Evolutionary conservation across 106 monocot genomes (phyloP).

Genomic region (Allium fistulosum): DNA sequence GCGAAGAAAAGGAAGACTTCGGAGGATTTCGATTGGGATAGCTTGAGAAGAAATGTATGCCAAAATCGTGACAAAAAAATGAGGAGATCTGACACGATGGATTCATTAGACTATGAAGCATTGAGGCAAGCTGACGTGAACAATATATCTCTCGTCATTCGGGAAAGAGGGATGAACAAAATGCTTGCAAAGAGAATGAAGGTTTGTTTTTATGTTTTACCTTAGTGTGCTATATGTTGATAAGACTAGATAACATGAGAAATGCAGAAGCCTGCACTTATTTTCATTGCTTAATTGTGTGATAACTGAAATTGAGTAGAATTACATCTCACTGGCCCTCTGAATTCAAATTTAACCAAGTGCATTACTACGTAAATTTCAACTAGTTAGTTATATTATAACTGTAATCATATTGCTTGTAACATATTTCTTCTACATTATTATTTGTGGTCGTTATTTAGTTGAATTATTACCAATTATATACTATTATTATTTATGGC

Average conservation of each 20-base stretch:
- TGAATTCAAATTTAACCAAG: too few species aligned
- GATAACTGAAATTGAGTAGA: not conserved
- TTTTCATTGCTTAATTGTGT: not conserved
- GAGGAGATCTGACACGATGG: slow-evolving; percentile 41
- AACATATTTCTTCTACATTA: too few species aligned
- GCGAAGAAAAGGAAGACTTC: slow-evolving; percentile 23
- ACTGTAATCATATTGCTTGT: too few species aligned
- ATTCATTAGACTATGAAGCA: slow-evolving; percentile 77
- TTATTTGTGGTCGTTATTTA: too few species aligned
- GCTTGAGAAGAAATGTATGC: slow-evolving; percentile 33
- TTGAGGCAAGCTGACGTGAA: slow-evolving; percentile 52
- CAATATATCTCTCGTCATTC: slow-evolving; percentile 56
- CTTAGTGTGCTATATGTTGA: too few species aligned
- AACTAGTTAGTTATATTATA: too few species aligned
- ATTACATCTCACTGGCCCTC: not conserved
- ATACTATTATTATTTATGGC: slow-evolving; percentile 9
- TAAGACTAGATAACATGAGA: not conserved
- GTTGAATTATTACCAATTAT: not conserved
- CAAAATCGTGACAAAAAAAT: slow-evolving; percentile 20
- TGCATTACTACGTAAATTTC: too few species aligned
- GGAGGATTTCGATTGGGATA: slow-evolving; percentile 63
- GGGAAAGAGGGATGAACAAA: slow-evolving; percentile 87
- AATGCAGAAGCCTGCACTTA: not conserved
- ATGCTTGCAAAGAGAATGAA: slow-evolving; percentile 82
- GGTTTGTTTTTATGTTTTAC: slow-evolving; percentile 21